phyloP scores from a whole-genome alignment of 2,329 filamentous ascomycete species.

The Trichoderma sp. region DNA sequence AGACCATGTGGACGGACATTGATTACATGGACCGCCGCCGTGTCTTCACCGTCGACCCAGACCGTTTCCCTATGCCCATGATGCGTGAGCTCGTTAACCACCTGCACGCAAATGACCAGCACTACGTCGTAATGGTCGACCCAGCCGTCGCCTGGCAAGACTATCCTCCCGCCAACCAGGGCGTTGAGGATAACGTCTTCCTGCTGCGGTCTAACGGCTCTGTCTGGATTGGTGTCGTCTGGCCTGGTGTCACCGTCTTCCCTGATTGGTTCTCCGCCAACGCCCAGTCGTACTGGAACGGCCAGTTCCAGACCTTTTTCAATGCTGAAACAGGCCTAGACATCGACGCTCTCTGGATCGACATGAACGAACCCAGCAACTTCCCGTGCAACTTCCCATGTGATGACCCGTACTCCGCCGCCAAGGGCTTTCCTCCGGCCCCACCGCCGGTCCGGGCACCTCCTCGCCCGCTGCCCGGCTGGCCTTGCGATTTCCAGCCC shows the following conservation, averaged over 20 bases:
- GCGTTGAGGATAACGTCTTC: conserved; percentile 46
- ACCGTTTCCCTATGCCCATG: conserved; percentile 62
- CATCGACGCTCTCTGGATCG: conserved; percentile 76
- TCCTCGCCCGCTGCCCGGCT: conserved; percentile 65
- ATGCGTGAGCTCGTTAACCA: conserved; percentile 65
- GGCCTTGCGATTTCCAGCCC: conserved; percentile 45
- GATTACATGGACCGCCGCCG: conserved; percentile 60
- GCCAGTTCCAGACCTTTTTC: conserved; percentile 66
- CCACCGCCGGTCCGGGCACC: conserved; percentile 61
- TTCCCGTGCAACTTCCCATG: conserved; percentile 33
- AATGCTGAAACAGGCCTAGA: conserved; percentile 61
- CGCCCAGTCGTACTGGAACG: conserved; percentile 65
- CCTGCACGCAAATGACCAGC: conserved; percentile 63
- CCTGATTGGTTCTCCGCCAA: conserved; percentile 74
- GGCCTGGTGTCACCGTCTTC: conserved; percentile 70
- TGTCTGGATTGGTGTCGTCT: conserved; percentile 64
- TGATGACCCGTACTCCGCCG: conserved; percentile 27
- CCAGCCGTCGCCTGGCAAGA: conserved; percentile 57
- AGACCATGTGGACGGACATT: conserved; percentile 73
- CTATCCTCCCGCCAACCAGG: conserved; percentile 41
- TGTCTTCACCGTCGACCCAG: conserved; percentile 62
- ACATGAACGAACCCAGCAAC: conserved; percentile 54
- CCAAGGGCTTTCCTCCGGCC: conserved; percentile 52
- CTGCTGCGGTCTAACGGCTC: conserved; percentile 53
- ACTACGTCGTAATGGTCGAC: conserved; percentile 77